These are phyloP conservation scores for Colletotrichum destructivum DNA, from an alignment of 2,329 filamentous ascomycete genomes.

Conservation along the genomic window DNA sequence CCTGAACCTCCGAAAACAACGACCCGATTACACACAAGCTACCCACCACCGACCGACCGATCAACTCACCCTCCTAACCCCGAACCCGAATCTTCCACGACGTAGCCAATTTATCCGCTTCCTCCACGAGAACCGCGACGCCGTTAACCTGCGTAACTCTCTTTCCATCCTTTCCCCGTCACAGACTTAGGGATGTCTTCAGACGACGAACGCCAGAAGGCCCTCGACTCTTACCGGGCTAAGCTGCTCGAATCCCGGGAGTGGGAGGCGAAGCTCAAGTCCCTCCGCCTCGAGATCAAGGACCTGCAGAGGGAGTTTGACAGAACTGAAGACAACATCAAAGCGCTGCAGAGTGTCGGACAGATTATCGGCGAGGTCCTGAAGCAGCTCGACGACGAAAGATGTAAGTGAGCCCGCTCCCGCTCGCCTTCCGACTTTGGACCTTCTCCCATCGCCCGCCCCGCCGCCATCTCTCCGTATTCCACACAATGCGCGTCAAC, in stretches of 20 bases:
- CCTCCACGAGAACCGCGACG: slow-evolving; percentile 3
- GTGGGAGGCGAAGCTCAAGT: slow-evolving; percentile 98
- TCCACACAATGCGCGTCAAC: neutral
- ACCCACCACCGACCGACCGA: slow-evolving; percentile 25
- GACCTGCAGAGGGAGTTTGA: slow-evolving; percentile 95
- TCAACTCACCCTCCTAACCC: neutral
- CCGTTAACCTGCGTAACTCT: neutral
- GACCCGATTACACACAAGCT: slow-evolving; percentile 40
- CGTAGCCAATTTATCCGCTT: neutral
- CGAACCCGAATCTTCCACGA: slow-evolving; percentile 2
- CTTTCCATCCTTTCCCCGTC: neutral
- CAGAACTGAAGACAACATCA: slow-evolving; percentile 98
- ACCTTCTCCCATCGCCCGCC: neutral
- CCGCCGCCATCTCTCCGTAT: neutral
- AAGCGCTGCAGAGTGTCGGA: slow-evolving; percentile 97
- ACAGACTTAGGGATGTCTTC: slow-evolving; percentile 60
- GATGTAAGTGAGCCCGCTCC: slow-evolving; percentile 77
- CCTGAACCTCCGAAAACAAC: slow-evolving; percentile 41
- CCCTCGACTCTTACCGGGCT: slow-evolving; percentile 82
- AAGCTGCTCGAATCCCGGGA: slow-evolving; percentile 95
- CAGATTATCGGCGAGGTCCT: slow-evolving; percentile 99
- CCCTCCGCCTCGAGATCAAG: slow-evolving; percentile 95
- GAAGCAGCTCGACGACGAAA: slow-evolving; percentile 98
- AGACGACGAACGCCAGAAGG: slow-evolving; percentile 75
- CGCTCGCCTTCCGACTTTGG: neutral